Base-by-base conservation (phyloP, 768 basidiomycete genomes). In the Pisolithus orientalis region DNA sequence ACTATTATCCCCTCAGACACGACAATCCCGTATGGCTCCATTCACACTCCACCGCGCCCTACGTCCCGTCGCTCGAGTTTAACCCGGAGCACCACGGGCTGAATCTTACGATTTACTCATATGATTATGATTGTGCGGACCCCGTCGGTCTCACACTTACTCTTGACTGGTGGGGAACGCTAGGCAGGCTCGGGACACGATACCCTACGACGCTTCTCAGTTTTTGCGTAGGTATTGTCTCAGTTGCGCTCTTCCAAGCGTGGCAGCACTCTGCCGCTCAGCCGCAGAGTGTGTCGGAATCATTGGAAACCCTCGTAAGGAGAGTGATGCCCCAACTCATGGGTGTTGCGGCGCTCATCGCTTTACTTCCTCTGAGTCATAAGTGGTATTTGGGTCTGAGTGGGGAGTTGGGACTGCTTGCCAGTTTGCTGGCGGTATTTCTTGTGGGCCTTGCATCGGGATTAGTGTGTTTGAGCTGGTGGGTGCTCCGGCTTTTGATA, bases 171-270 rank as follows among this genome's bases (percentile, higher is more conserved):
- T 72, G 74, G 65, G 74, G 79, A 9, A 90, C 85, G 1, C 53
- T 90, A 6, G 90, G 89, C 2, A 76, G 87, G 37, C 77, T 82
- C 65, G 82, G 83, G 1, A 71, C 83, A 16, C 76, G 95, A 24
- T 97, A 91, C 69, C 78, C 85, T 44, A 84, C 81, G 31, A 83
- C 84, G 2, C 59, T 89, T 0, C 72, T 84, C 3, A 78, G 79
- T 27, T 96, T 94, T 87, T 75, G 83, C 2, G 70, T 86, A 2
- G 91, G 87, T 4, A 67, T 90, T n/a, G 79, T 83, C 1, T 72
- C 78, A 4, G 57, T 88, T 14, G 60, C 84, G 0, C 50, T 87
- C 21, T 84, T 79, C 57, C 66, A 75, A 32, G 76, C 75, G 6
- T 83, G 79, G 80, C 47, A 60, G 80, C 47, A 60, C 27, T 59